Percentiles rank a stretch among this genome's conserved stretches.
Conservation (phyloP, 768 basidiomycete species). For the Hortiboletus flavorubellus region DNA sequence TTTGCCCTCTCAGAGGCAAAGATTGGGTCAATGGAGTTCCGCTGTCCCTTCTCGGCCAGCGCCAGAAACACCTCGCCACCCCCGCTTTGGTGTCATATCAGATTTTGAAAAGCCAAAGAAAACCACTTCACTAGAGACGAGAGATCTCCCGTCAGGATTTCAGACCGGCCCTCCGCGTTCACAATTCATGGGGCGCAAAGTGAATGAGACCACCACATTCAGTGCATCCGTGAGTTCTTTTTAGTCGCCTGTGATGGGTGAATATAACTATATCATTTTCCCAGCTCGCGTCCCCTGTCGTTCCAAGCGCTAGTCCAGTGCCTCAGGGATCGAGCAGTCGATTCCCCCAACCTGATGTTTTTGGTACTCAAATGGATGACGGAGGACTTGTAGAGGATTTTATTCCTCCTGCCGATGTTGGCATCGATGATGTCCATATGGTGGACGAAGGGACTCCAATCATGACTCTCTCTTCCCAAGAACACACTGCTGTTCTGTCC, state of each 20-base stretch:
- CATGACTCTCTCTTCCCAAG: slow-evolving; percentile 23
- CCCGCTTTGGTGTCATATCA: slow-evolving; percentile 32
- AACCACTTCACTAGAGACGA: slow-evolving; percentile 6
- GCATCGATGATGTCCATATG: slow-evolving; percentile 37
- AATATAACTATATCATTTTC: neutral
- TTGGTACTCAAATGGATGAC: slow-evolving; percentile 12
- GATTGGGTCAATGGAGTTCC: slow-evolving; percentile 29
- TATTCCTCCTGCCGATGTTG: slow-evolving; percentile 13
- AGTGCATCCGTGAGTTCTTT: slow-evolving; percentile 6
- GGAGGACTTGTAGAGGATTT: slow-evolving; percentile 11
- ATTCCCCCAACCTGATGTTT: slow-evolving; percentile 21
- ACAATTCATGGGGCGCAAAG: slow-evolving; percentile 18
- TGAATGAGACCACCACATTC: slow-evolving; percentile 11
- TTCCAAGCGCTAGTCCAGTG: slow-evolving; percentile 27
- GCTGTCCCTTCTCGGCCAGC: slow-evolving; percentile 27
- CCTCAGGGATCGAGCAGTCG: slow-evolving; percentile 4
- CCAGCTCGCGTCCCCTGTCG: slow-evolving; percentile 11
- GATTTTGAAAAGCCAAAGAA: slow-evolving; percentile 24
- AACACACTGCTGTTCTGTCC: slow-evolving; percentile 32
- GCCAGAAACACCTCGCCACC: slow-evolving; percentile 39
- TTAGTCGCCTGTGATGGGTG: neutral
- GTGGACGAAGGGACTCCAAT: slow-evolving; percentile 22
- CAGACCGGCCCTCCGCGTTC: slow-evolving; percentile 17
- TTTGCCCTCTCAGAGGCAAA: slow-evolving; percentile 39
- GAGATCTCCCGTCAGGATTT: slow-evolving; percentile 29